Conservation (phyloP, 2,329 filamentous ascomycete genomes). For the Colletotrichum cordylinicola region DNA sequence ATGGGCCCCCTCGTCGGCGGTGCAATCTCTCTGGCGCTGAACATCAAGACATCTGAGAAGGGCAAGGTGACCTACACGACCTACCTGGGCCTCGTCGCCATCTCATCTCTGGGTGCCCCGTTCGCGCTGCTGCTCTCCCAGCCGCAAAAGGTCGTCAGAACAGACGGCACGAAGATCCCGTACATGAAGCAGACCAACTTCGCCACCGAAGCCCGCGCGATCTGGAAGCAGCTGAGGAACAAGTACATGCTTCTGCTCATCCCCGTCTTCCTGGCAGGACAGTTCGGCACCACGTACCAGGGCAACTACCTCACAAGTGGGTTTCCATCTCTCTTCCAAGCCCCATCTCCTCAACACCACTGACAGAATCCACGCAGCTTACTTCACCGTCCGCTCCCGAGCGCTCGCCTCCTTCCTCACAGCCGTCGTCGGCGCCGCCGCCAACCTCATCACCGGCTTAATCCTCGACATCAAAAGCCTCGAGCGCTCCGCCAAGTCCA, state of each 20-base stretch:
- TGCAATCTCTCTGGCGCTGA: conserved; percentile 54
- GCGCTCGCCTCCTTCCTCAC: conserved; percentile 7
- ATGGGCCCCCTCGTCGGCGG: conserved; percentile 47
- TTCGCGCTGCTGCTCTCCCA: conserved; percentile 48
- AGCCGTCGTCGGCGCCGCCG: conserved; percentile 6
- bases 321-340: not conserved
- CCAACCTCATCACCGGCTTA: conserved; percentile 6
- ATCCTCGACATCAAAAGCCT: not conserved
- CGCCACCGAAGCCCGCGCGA: not conserved
- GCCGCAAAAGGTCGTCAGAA: conserved; percentile 48
- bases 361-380: not conserved
- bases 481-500: conserved; percentile 3
- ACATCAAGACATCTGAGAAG: conserved; percentile 39
- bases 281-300: conserved; percentile 16
- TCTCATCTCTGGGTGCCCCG: conserved; percentile 50
- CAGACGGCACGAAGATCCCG: conserved; percentile 43
- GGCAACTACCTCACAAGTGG: conserved; percentile 14
- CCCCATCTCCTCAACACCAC: rapidly evolving
- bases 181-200: conserved; percentile 14
- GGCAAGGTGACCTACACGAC: conserved; percentile 45
- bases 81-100: conserved; percentile 51
- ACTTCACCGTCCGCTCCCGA: conserved; percentile 16
- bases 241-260: conserved; percentile 15
- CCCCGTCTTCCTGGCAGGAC: conserved; percentile 9
- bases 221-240: conserved; percentile 17